Evolutionary conservation across 2,329 filamentous ascomycete genomes (phyloP), one percentile per base, ranked within the genome.

Genomic region (Neonectria magnoliae): DNA sequence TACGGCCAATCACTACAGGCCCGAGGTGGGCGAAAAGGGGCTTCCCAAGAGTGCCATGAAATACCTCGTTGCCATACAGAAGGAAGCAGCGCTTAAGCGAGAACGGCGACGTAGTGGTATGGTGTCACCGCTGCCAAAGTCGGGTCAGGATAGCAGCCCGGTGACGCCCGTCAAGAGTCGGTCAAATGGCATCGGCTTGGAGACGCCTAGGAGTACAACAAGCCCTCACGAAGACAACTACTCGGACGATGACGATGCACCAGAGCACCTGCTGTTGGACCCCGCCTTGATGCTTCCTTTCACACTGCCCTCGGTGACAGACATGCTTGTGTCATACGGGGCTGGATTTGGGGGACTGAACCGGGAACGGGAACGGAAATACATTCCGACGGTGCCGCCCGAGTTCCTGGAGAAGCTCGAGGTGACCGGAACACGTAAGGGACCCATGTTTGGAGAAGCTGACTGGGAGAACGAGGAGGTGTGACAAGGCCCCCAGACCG

Each of bases 261-360:
- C 91, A 0, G 88, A 93, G 70, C 87, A 92, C 64, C 84, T 98
- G 38, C 88, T 98, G 47, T 81, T 98, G 57, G 94, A 98, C 75
- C 93, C 95, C 3, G 92, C 94, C 2, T 84, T 97, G 64, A 97
- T 98, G 87, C 86, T 99, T 27, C 96, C 96, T 0, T 99, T 99
- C 77, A 91, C 92, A n/a, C 84, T 99, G 29, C 96, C 96, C 1
- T 97, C 95, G 1, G 96, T 93, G 62, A 98, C 94, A 27, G 96
- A 99, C 78, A 99, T 99, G 96, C 86, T 98, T 52, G 89, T 99
- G 52, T 95, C 91, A 70, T 99, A 97, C 75, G 96, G 96, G 1
- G 94, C 96, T 13, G 96, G 96, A 0, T 96, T 98, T 75, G 96
- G 96, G 5, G 96, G 96, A 0, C 83, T 96, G 51, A 97, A 99